These are phyloP conservation scores for Trypanosoma boissoni DNA, from an alignment of 208 protist species.

Conservation along the genomic window DNA sequence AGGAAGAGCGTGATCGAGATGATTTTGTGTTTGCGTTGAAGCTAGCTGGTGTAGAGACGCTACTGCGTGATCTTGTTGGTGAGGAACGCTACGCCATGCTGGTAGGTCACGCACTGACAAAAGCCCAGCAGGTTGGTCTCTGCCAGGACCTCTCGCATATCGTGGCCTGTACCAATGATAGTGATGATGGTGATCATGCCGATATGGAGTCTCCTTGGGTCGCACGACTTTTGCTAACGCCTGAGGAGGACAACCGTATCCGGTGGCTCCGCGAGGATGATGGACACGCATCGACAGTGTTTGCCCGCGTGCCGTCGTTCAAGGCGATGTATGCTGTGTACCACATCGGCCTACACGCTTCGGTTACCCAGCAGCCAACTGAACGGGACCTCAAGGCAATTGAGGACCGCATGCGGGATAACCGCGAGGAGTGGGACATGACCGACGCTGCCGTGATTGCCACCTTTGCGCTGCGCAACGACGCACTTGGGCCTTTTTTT, in stretches of 20 bases:
- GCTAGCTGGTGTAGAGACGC: conserved; percentile 34
- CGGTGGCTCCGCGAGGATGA: conserved; percentile 76
- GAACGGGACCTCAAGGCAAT: conserved; percentile 21
- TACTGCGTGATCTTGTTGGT: conserved; percentile 18
- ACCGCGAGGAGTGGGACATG: conserved; percentile 26
- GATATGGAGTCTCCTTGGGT: conserved; percentile 19
- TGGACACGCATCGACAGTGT: conserved; percentile 24
- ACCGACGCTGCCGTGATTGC: conserved; percentile 23
- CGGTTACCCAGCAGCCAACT: neutral
- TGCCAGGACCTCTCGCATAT: conserved; percentile 30
- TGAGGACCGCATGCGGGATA: conserved; percentile 25
- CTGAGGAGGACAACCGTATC: conserved; percentile 73
- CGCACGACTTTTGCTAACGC: conserved; percentile 51
- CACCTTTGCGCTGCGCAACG: conserved; percentile 15
- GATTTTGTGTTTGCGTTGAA: conserved; percentile 67
- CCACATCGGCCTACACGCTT: conserved; percentile 12
- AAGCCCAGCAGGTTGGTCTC: conserved; percentile 25
- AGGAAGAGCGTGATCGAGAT: conserved; percentile 36
- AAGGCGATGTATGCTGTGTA: conserved; percentile 70
- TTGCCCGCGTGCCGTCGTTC: conserved; percentile 65
- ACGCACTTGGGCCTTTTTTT: conserved; percentile 15
- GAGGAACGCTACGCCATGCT: conserved; percentile 26
- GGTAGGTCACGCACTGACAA: conserved; percentile 23
- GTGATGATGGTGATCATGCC: neutral
- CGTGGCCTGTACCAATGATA: neutral